phyloP scores from a whole-genome alignment of 2,329 filamentous ascomycete genomes.

The Amauroascus niger region DNA sequence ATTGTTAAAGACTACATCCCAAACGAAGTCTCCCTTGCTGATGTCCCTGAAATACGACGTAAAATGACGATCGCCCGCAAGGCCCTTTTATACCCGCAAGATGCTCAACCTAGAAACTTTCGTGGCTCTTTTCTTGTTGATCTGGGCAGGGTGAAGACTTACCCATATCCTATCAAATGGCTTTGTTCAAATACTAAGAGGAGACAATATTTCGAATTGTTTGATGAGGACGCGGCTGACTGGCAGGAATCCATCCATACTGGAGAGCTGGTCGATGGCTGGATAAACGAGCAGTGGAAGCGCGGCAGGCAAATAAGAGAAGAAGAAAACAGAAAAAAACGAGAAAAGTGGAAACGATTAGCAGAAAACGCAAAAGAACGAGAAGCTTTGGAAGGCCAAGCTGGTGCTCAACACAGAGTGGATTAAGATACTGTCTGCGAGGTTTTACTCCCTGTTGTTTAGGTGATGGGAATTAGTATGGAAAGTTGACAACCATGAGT shows the following conservation, averaged over 20 bases:
- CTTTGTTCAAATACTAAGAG: slow-evolving; percentile 4
- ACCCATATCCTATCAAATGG: slow-evolving; percentile 8
- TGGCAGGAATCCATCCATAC: slow-evolving; percentile 10
- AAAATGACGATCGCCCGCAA: slow-evolving; percentile 15
- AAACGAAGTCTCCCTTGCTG: slow-evolving; percentile 1
- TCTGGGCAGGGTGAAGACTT: slow-evolving; percentile 11
- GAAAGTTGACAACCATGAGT: no score
- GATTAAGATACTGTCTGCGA: no score
- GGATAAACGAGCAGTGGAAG: slow-evolving; percentile 4
- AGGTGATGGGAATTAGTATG: no score
- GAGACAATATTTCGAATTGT: neutral
- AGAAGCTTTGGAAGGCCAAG: no score
- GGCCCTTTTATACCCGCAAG: slow-evolving; percentile 9
- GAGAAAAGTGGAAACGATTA: neutral
- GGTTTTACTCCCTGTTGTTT: no score
- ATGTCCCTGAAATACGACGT: slow-evolving; percentile 14
- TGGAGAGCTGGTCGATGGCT: slow-evolving; percentile 11
- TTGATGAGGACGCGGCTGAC: slow-evolving; percentile 7
- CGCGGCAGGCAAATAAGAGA: neutral
- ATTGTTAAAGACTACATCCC: slow-evolving; percentile 16
- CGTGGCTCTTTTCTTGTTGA: slow-evolving; percentile 14
- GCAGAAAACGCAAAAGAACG: no score
- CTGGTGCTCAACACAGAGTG: no score
- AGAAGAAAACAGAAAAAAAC: neutral
- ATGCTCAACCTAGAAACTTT: slow-evolving; percentile 13